Base-by-base conservation (phyloP, 768 basidiomycete species). In the Hemileccinum rubropunctum region DNA sequence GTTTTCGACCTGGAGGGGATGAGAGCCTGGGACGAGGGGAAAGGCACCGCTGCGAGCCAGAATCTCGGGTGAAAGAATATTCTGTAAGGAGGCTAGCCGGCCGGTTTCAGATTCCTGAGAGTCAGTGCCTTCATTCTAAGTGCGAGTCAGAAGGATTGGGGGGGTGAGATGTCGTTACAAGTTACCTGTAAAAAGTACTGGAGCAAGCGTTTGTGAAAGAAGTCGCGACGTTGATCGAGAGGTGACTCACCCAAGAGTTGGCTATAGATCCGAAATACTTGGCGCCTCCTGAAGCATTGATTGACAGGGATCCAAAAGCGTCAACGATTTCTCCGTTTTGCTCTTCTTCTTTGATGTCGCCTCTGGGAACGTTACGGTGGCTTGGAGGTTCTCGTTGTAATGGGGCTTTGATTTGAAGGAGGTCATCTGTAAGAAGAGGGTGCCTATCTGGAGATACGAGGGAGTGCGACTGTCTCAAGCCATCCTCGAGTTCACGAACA, bases 241-340 rank as follows among this genome's bases (percentile, higher is more conserved):
- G 7, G 42, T 0, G 27, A 11, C 58, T 52, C 60, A 88, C 88
- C 81, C 81, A 88, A 12, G 88, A 89, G 55, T 83, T 88, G 18
- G 88, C 88, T 20, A 77, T 86, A 28, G 83, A 83, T 11, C 88
- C 87, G 56, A 78, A 88, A 60, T 86, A 90, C 60, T 85, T 89
- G 20, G 87, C 79, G 39, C 82, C 79, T 7, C 88, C 88, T 1
- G 83, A 81, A 18, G 84, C 69, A 41, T 76, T 84, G 57, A 91
- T 86, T 11, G 83, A 81, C n/a, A 91, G 70, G 0, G 87, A 86
- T 17, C 88, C 88, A 63, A 89, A 89, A 10, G 88, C 86, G 64
- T 89, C 86, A 5, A 89, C 80, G 39, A 88, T 75, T 58, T 90
- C 87, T 8, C 79, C 78, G 48, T 79, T 77, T 50, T 67, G 70